Conservation (phyloP, 75 land plant species). For the Sequoia sempervirens region DNA sequence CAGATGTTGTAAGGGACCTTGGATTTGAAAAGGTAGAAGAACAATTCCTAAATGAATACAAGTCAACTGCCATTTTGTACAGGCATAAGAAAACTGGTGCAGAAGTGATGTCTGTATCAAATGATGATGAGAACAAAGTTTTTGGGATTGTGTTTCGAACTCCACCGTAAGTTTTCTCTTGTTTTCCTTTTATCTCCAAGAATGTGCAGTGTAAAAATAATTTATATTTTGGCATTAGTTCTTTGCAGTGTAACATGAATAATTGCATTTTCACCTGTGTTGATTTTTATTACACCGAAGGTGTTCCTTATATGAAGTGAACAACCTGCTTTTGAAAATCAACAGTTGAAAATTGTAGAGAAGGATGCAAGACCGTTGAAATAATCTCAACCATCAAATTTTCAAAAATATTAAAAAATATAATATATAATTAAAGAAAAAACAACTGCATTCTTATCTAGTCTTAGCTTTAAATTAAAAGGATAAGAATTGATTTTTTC, state of each 20-base stretch:
- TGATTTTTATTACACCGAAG: too few relatives aligned
- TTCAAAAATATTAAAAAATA: too few relatives aligned
- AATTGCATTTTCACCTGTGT: not conserved
- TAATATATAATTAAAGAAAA: too few relatives aligned
- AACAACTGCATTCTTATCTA: too few relatives aligned
- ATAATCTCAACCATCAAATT: too few relatives aligned
- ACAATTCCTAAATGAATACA: constrained; percentile 80
- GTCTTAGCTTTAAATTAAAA: too few relatives aligned
- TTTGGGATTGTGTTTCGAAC: constrained; percentile 97
- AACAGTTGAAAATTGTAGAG: too few relatives aligned
- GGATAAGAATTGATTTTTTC: too few relatives aligned
- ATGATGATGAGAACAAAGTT: constrained; percentile 96
- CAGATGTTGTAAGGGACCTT: constrained; percentile 65
- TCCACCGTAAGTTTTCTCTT: constrained; percentile 77
- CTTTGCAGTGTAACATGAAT: not conserved
- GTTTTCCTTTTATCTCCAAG: not conserved
- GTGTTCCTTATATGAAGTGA: too few relatives aligned
- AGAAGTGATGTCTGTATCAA: constrained; percentile 93
- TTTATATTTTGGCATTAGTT: not conserved
- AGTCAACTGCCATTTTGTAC: constrained; percentile 84
- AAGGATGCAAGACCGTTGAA: too few relatives aligned
- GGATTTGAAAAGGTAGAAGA: constrained; percentile 86
- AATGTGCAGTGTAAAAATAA: not conserved
- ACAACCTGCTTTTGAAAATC: too few relatives aligned
- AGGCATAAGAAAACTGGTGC: constrained; percentile 96